These are phyloP conservation scores for Pontederia crassipes DNA, from an alignment of 176 grass and related monocot species.

Conservation along the genomic window DNA sequence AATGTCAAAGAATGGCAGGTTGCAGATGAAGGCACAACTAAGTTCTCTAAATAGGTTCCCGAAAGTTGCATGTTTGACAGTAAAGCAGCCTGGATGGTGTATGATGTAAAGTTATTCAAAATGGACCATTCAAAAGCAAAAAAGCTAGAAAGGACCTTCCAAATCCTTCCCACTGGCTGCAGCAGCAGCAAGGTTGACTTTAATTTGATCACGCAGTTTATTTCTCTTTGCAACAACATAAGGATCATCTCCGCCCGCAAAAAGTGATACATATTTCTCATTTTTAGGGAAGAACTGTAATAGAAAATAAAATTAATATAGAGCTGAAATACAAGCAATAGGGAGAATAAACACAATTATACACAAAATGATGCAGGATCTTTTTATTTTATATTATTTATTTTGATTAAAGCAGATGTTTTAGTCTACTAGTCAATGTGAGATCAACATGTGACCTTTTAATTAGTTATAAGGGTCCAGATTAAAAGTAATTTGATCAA, in stretches of 20 bases:
- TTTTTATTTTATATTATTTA: too few relatives aligned
- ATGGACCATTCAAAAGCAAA: constrained; percentile 6
- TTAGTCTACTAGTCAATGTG: too few relatives aligned
- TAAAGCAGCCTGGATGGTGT: background rate
- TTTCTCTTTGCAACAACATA: constrained; percentile 58
- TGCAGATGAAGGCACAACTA: background rate
- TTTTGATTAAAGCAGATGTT: too few relatives aligned
- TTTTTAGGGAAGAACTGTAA: constrained; percentile 92
- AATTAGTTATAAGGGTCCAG: too few relatives aligned
- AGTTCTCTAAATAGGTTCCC: constrained; percentile 11
- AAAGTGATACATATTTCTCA: constrained; percentile 76
- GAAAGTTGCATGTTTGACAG: constrained; percentile 7
- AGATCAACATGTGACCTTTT: too few relatives aligned
- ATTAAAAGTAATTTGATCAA: too few relatives aligned
- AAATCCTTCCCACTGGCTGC: constrained; percentile 80
- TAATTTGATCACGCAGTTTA: constrained; percentile 71
- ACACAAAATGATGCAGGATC: too few relatives aligned
- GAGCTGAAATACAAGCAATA: too few relatives aligned
- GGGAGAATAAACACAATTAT: too few relatives aligned
- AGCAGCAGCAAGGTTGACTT: constrained; percentile 64
- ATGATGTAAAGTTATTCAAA: constrained; percentile 9
- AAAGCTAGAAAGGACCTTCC: constrained; percentile 49
- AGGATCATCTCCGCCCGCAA: constrained; percentile 45
- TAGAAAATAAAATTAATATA: constrained; percentile 16
- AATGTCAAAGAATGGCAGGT: background rate